Conservation (phyloP, 192 early-diverging fungal species). For the Physocladia obscura region DNA sequence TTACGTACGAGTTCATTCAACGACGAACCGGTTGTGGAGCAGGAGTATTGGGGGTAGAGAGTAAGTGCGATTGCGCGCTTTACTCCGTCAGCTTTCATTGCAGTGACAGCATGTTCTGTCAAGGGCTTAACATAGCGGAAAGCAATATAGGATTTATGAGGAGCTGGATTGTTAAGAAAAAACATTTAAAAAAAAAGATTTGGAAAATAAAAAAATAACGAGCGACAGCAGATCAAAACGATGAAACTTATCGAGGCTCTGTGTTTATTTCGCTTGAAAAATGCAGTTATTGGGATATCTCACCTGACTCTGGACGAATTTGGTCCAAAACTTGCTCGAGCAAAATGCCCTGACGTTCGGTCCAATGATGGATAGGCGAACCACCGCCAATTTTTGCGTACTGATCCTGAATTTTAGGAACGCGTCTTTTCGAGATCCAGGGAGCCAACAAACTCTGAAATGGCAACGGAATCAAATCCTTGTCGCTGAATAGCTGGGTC, state of each 20-base stretch:
- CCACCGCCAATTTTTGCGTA: slow-evolving; percentile 93
- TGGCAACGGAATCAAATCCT: slow-evolving; percentile 86
- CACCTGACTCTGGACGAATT: slow-evolving; percentile 74
- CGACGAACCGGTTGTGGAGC: slow-evolving; percentile 89
- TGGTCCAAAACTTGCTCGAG: slow-evolving; percentile 76
- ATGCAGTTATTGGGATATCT: background rate
- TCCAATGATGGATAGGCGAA: slow-evolving; percentile 90
- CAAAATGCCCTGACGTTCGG: slow-evolving; percentile 75
- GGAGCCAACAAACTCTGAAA: slow-evolving; percentile 70
- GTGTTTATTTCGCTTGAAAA: background rate
- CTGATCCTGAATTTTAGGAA: slow-evolving; percentile 83
- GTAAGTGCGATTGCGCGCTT: slow-evolving; percentile 85
- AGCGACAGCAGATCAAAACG: background rate
- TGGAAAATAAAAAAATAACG: background rate
- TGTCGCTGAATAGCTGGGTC: slow-evolving; percentile 80
- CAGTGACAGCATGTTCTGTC: slow-evolving; percentile 68
- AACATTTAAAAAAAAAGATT: background rate
- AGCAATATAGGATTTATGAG: slow-evolving; percentile 88
- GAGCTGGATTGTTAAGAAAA: slow-evolving; percentile 49
- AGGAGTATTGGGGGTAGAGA: slow-evolving; percentile 96
- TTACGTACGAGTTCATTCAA: slow-evolving; percentile 82
- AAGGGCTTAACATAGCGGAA: slow-evolving; percentile 88
- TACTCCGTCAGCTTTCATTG: slow-evolving; percentile 81
- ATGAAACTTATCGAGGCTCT: background rate
- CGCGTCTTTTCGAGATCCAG: slow-evolving; percentile 78